Conservation (phyloP, 164 flowering plant species). For the Annona squamosa region DNA sequence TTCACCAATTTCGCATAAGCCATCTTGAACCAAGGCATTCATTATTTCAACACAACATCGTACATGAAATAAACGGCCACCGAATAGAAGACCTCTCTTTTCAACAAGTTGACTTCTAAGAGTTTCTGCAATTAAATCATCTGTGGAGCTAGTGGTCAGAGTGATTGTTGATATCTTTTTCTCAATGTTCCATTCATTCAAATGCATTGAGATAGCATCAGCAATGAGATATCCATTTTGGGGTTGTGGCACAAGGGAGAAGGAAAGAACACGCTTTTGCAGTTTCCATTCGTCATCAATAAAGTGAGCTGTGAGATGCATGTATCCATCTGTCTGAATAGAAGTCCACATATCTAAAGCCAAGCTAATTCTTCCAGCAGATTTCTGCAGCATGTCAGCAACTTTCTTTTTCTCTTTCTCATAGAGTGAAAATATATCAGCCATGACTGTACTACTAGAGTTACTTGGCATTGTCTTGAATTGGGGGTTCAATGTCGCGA, state of each 20-base stretch:
- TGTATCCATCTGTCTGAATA: neutral
- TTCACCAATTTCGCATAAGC: neutral
- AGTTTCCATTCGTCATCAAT: neutral
- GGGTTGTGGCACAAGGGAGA: neutral
- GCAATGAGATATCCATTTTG: neutral
- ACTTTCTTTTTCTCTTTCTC: neutral
- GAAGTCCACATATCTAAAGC: constrained; percentile 1
- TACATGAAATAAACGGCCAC: constrained; percentile 5
- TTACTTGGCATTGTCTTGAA: neutral
- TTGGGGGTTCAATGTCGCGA: neutral
- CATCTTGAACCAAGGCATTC: constrained; percentile 1
- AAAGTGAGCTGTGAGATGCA: constrained; percentile 2
- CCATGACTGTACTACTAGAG: too few species aligned
- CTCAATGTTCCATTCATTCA: constrained; percentile 3
- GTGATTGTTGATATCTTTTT: constrained; percentile 5
- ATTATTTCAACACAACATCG: constrained; percentile 10
- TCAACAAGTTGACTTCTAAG: neutral
- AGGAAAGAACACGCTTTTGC: constrained; percentile 8
- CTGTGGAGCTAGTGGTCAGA: neutral
- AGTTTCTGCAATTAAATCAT: neutral
- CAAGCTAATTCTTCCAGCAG: constrained; percentile 1
- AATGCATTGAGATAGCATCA: neutral
- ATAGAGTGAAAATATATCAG: neutral
- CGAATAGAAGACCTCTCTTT: neutral
- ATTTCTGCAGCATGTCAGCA: neutral